Percentiles rank a stretch among this genome's conserved stretches.
Evolutionary conservation across 2,329 filamentous ascomycete genomes (phyloP).

Genomic region (Stachybotrys chlorohalonatus): DNA sequence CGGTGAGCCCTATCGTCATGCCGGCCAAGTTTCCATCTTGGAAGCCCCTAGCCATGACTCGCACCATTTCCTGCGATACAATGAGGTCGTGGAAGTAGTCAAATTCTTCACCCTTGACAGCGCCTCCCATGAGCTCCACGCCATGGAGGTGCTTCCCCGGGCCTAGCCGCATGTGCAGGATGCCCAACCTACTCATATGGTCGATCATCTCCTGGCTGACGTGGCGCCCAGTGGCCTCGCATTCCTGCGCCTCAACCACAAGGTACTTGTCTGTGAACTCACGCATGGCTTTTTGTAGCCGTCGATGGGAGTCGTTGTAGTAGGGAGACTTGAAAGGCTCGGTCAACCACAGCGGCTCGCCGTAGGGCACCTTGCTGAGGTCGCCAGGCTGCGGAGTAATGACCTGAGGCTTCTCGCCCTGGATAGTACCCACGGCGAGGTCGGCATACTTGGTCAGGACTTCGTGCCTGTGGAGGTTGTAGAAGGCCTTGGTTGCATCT

Average conservation of each 20-base stretch:
- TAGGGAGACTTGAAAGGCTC: slow-evolving; percentile 72
- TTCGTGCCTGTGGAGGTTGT: slow-evolving; percentile 87
- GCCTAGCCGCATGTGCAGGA: slow-evolving; percentile 75
- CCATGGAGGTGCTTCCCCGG: slow-evolving; percentile 76
- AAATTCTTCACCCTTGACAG: slow-evolving; percentile 68
- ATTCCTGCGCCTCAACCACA: slow-evolving; percentile 64
- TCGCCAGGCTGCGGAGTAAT: slow-evolving; percentile 61
- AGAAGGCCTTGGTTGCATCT: slow-evolving; percentile 77
- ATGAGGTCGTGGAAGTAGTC: slow-evolving; percentile 84
- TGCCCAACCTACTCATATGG: slow-evolving; percentile 62
- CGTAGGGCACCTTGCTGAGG: slow-evolving; percentile 71
- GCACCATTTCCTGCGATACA: slow-evolving; percentile 61
- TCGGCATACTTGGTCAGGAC: slow-evolving; percentile 72
- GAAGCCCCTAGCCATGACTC: slow-evolving; percentile 68
- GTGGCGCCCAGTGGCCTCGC: slow-evolving; percentile 64
- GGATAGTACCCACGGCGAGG: slow-evolving; percentile 66
- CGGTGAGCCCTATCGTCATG: slow-evolving; percentile 75
- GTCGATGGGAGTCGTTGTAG: slow-evolving; percentile 65
- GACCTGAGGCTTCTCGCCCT: slow-evolving; percentile 67
- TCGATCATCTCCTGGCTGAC: slow-evolving; percentile 68
- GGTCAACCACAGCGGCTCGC: slow-evolving; percentile 74
- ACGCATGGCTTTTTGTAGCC: slow-evolving; percentile 60
- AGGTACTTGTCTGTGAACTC: slow-evolving; percentile 65
- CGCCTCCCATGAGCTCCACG: slow-evolving; percentile 57
- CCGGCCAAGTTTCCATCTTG: slow-evolving; percentile 82